Base-by-base conservation (phyloP, 495 filamentous ascomycete genomes). In the Penicillium longicatenatum region DNA sequence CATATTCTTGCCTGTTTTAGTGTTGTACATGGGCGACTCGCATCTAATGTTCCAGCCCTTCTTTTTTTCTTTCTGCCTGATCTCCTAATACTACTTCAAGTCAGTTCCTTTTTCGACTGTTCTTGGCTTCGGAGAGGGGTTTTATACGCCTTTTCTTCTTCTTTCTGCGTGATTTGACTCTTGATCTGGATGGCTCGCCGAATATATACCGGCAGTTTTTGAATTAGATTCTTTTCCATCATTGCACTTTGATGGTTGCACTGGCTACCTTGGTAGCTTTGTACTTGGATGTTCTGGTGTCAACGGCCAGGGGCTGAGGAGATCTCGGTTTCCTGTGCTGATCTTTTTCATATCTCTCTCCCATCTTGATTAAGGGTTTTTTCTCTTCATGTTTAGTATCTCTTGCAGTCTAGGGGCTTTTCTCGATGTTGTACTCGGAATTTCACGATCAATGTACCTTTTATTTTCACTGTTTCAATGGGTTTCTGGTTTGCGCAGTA, bases 1-100 rank as follows among this genome's bases (percentile, higher is more conserved):
- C 74, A 77, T 71, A 69, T 75, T 65, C 57, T 64, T 70, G 62
- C 68, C 69, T 72, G 67, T 66, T 65, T 67, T 58, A 67, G 62
- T 76, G 24, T 72, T 73, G 67, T 73, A 72, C 64, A 73, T 71
- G 69, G 71, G 70, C 63, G 66, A 66, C 63, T 67, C 65, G 70
- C 70, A 74, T 76, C 55, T 76, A 68, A 70, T 73, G 64, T 69
- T 66, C 66, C 42, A 64, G 59, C 55, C 56, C 59, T 53, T 50
- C 46, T 46, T 57, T 57, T 51, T 33, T 54, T 54, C 46, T 44
- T 31, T 31, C 35, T 55, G 43, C 12, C 29, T 39, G 11, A 26
- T 35, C 53, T 12, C 43, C 43, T 46, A 47, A 46, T 47, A 31
- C 22, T 37, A 31, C 22, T n/a, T 46, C 43, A 43, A 41, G 42